Base-by-base conservation (phyloP, 768 basidiomycete genomes). In the Boletus eberwhitei region DNA sequence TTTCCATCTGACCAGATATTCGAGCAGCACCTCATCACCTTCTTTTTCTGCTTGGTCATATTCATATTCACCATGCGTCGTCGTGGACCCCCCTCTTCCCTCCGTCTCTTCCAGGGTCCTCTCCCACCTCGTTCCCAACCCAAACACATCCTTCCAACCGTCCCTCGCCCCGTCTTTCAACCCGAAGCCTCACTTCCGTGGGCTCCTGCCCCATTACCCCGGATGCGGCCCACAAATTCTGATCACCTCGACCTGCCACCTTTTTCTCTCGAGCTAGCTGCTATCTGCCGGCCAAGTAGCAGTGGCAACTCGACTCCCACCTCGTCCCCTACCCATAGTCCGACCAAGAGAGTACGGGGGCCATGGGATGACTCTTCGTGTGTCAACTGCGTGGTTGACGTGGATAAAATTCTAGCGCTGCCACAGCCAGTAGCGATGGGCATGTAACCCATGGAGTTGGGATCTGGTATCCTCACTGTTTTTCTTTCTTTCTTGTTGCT, bases 81-180 rank as follows among this genome's bases (percentile, higher is more conserved):
- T 62, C 84, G 88, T 31, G 73, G 80, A 31, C 84, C 88, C 1
- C 88, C 88, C 6, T 77, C 82, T 41, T 76, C 86, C 29, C 81
- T 90, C 55, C 80, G 75, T 45, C 79, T 90, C 53, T 70, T 78
- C 53, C 69, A 74, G 36, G 88, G 86, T 14, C 86, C 86, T 5
- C 76, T 80, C 26, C 86, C 87, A 3, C 66, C 79, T n/a, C 78
- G 85, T 58, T 79, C 80, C 48, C 59, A 74, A 42, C 80, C 86
- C 21, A 87, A 80, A 64, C 85, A 89, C 70, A 78, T 74, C 14
- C 74, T 90, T 59, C 89, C 89, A 13, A 79, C 82, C n/a, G 22
- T 85, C 26, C 88, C 88, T 12, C 73, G 74, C 37, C 86, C 86
- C 0, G 73, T 74, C 26, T 79, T 81, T 53, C 66, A 75, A 32